These are phyloP conservation scores for Vachellia pachyceras DNA, from an alignment of 306 rosid species.

Conservation along the genomic window DNA sequence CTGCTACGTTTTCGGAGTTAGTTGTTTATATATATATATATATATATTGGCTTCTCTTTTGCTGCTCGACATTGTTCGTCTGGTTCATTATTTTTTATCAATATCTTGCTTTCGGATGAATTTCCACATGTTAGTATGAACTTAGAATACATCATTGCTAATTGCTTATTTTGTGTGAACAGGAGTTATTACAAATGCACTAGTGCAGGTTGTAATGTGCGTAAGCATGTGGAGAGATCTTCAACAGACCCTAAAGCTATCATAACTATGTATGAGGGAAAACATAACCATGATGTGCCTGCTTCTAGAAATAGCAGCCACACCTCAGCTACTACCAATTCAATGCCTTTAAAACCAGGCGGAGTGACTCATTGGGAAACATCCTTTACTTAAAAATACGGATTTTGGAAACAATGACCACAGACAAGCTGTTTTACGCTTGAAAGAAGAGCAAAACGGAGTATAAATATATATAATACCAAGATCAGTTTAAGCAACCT, in stretches of 20 bases:
- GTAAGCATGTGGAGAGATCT: constrained; percentile 97
- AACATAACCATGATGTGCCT: constrained; percentile 90
- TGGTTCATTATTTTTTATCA: constrained; percentile 16
- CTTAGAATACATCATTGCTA: neutral
- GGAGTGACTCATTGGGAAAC: constrained; percentile 56
- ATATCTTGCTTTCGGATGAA: neutral
- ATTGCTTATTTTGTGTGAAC: constrained; percentile 39
- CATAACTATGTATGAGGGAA: constrained; percentile 88
- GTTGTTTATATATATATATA: no score
- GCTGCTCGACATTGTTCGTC: no score
- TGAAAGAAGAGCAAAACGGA: constrained; percentile 75
- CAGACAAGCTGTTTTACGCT: constrained; percentile 69
- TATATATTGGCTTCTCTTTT: no score
- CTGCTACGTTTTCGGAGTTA: constrained; percentile 31
- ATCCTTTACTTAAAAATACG: constrained; percentile 60
- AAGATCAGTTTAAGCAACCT: constrained; percentile 5
- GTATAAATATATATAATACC: constrained; percentile 43
- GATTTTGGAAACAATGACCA: constrained; percentile 65
- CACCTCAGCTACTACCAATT: constrained; percentile 59
- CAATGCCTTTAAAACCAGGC: constrained; percentile 55
- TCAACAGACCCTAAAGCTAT: constrained; percentile 90
- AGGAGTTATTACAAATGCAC: constrained; percentile 99
- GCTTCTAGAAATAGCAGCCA: constrained; percentile 96
- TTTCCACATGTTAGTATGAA: constrained; percentile 1
- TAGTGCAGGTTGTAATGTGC: constrained; percentile 84